These are phyloP conservation scores for Boletus pseudopeckii DNA, from an alignment of 768 basidiomycete species.

Conservation along the genomic window DNA sequence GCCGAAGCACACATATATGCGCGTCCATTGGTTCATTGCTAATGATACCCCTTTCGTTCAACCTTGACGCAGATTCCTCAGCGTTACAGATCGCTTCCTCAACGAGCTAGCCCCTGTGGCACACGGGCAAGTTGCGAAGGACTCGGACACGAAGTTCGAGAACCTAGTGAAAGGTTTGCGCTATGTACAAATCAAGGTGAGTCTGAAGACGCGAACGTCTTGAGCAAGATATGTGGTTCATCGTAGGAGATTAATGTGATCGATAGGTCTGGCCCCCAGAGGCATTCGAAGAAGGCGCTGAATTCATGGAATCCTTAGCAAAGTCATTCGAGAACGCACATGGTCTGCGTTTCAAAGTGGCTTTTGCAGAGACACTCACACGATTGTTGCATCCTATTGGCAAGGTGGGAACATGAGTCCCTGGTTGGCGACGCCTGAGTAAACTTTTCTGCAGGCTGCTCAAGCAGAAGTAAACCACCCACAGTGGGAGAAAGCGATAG, in stretches of 20 bases:
- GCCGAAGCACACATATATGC: not conserved
- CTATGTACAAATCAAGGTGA: conserved; percentile 79
- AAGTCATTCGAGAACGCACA: conserved; percentile 82
- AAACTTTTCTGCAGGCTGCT: conserved; percentile 56
- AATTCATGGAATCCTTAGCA: conserved; percentile 82
- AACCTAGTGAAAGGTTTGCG: conserved; percentile 78
- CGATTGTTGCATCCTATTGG: conserved; percentile 81
- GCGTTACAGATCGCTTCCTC: conserved; percentile 89
- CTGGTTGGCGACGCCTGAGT: not conserved
- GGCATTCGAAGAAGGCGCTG: conserved; percentile 89
- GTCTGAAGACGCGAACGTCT: not conserved
- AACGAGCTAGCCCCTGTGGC: conserved; percentile 73
- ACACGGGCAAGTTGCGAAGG: conserved; percentile 74
- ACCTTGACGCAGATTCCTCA: conserved; percentile 61
- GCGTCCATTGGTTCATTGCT: not conserved
- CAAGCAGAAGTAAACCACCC: conserved; percentile 97
- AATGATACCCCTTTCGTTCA: not conserved
- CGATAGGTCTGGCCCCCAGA: conserved; percentile 87
- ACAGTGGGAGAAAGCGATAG: conserved; percentile 89
- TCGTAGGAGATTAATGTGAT: not conserved
- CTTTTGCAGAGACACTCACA: conserved; percentile 80
- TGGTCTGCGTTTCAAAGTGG: conserved; percentile 75
- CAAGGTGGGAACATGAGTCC: conserved; percentile 48
- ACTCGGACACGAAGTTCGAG: conserved; percentile 78
- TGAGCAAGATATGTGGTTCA: not conserved